Base-by-base conservation (phyloP, 2,329 filamentous ascomycete genomes). In the Claviceps sp. region DNA sequence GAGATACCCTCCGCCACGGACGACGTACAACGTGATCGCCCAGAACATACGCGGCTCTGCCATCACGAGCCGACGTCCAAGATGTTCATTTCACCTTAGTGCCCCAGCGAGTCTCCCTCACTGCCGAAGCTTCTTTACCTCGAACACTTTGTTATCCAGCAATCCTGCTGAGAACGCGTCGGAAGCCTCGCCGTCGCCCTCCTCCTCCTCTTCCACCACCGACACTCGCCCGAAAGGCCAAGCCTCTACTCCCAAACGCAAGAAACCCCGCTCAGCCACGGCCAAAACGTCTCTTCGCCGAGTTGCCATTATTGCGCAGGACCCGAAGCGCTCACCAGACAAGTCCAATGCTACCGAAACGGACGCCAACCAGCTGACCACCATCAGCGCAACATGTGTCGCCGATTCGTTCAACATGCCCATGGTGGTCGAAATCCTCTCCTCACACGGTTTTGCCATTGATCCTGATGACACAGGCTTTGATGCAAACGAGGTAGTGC, bases 261-360 rank as follows among this genome's bases (percentile, higher is more conserved):
- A 76, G 53, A 68, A 70, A 6, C 67, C 68, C 3, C 68, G 76
- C 42, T 60, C 69, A 1, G 64, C 70, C 3, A 69, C 70, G 3
- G 67, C 80, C 45, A 86, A 89, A 58, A 85, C 84, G 56, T 93
- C 88, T 2, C 73, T 96, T 37, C 82, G 91, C 52, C 80, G 89
- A 54, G 89, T 95, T 13, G 89, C 90, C 37, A 85, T 89, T 17
- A 89, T 93, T 60, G 89, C 90, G 17, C 89, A 95, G 63, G 74
- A 74, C 56, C 67, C 71, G n/a, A 69, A 71, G 50, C 62, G 63
- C 50, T 42, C 57, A 19, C 68, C 72, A 69, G 62, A 57, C 54
- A 62, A 62, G 47, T 11, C 47, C 22, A 22, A 40, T 17, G 47
- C 63, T 17, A 45, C 63, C 11, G 50, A 56, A 8, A 56, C 52